phyloP scores from a whole-genome alignment of 345 rosid species.

The Carallia pectinifolia region DNA sequence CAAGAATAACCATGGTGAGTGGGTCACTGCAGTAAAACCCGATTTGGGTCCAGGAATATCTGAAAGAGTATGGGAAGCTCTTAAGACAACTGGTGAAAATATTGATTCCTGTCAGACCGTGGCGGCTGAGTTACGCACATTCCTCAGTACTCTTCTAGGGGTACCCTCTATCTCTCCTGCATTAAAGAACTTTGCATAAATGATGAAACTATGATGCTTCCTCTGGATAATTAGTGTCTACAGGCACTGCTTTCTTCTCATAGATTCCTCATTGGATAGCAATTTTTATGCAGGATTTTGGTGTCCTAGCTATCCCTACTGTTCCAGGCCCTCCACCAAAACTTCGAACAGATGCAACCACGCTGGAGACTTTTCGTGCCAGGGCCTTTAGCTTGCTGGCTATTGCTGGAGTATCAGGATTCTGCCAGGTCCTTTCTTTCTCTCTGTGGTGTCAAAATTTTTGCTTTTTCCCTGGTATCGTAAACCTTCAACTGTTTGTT shows the following conservation, averaged over 20 bases:
- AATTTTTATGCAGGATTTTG: conserved; percentile 43
- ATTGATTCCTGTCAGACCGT: conserved; percentile 44
- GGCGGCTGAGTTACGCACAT: conserved; percentile 48
- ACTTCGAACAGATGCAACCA: conserved; percentile 49
- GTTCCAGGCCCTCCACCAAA: conserved; percentile 84
- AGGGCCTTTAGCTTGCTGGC: conserved; percentile 75
- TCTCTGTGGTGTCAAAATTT: conserved; percentile 1
- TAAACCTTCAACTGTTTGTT: background rate
- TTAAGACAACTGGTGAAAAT: conserved; percentile 44
- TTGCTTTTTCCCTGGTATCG: no score
- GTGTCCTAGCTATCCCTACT: conserved; percentile 74
- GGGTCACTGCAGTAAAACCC: conserved; percentile 68
- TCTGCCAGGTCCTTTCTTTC: conserved; percentile 63
- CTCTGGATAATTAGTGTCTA: no score
- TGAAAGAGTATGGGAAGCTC: conserved; percentile 62
- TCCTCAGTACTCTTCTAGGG: conserved; percentile 66
- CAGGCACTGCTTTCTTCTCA: no score
- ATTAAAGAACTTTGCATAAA: background rate
- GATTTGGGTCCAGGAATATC: conserved; percentile 68
- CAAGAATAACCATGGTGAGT: conserved; percentile 76
- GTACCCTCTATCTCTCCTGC: conserved; percentile 37
- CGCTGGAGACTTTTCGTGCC: conserved; percentile 48
- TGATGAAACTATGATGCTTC: background rate
- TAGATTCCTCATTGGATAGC: no score
- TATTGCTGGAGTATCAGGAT: conserved; percentile 76